A percentile compares a stretch with the other conserved stretches of the same genome.
Evolutionary conservation across 169 alveolate genomes (phyloP).

Genomic region (Plasmodium reichenowi): DNA sequence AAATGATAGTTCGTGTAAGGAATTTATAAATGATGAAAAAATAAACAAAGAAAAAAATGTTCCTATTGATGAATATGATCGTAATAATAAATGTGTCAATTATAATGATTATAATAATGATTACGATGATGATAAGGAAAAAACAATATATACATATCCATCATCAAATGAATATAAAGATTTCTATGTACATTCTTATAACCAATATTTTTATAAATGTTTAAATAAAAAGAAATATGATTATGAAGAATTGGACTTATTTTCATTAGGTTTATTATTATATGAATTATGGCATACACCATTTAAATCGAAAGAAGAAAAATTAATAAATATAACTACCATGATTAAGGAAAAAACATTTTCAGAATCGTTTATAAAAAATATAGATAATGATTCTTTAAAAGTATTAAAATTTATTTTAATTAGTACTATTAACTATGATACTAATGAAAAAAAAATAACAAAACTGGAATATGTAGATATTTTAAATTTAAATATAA

Average conservation of each 20-base stretch:
- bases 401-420: conserved; percentile 54
- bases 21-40: background rate
- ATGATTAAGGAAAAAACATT: conserved; percentile 29
- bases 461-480: conserved; percentile 25
- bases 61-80: background rate
- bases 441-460: background rate
- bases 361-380: conserved; percentile 15
- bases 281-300: conserved; percentile 65
- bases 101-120: conserved; percentile 4
- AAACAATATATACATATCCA: background rate
- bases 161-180: conserved; percentile 19
- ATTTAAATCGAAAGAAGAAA: conserved; percentile 36
- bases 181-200: conserved; percentile 48
- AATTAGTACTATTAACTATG: conserved; percentile 37
- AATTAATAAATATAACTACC: conserved; percentile 27
- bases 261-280: conserved; percentile 46
- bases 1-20: background rate
- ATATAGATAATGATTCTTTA: conserved; percentile 47
- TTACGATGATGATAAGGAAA: background rate
- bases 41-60: background rate
- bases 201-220: conserved; percentile 36
- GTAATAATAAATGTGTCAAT: background rate
- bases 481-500: conserved; percentile 15
- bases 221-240: conserved; percentile 26
- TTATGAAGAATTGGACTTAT: conserved; percentile 53